These are phyloP conservation scores for Macaranga tanarius DNA, from an alignment of 441 rosid species.

Conservation along the genomic window DNA sequence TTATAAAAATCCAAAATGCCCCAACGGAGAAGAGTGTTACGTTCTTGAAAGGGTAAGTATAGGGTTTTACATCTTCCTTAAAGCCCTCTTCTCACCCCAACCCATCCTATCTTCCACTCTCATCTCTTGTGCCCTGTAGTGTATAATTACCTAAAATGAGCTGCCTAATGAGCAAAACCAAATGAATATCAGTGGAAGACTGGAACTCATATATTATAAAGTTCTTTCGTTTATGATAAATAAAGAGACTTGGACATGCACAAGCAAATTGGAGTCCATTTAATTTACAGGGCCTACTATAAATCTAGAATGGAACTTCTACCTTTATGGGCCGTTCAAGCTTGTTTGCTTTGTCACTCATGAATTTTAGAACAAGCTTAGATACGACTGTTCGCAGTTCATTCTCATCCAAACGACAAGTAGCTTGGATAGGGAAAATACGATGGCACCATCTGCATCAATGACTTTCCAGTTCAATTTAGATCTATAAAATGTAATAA, in stretches of 20 bases:
- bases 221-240: too few species aligned
- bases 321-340: constrained; percentile 69
- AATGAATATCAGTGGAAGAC: not conserved
- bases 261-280: not conserved
- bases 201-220: not conserved
- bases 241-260: not conserved
- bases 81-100: not conserved
- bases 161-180: not conserved
- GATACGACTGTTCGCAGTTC: constrained; percentile 60
- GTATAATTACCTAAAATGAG: not conserved
- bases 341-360: constrained; percentile 47
- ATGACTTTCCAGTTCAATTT: constrained; percentile 22
- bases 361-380: constrained; percentile 62
- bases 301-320: not conserved
- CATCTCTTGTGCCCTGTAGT: not conserved
- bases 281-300: not conserved
- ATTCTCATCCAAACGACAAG: constrained; percentile 72
- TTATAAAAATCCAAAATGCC: not conserved
- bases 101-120: not conserved
- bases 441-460: constrained; percentile 93
- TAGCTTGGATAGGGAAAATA: constrained; percentile 85
- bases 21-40: too few species aligned
- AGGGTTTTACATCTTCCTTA: not conserved
- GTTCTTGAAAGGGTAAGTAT: not conserved
- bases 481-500: not conserved